Evolutionary conservation across 805 yeast genomes (phyloP), one percentile per base, ranked within the genome.

Genomic region (Sporopachydermia quercuum): DNA sequence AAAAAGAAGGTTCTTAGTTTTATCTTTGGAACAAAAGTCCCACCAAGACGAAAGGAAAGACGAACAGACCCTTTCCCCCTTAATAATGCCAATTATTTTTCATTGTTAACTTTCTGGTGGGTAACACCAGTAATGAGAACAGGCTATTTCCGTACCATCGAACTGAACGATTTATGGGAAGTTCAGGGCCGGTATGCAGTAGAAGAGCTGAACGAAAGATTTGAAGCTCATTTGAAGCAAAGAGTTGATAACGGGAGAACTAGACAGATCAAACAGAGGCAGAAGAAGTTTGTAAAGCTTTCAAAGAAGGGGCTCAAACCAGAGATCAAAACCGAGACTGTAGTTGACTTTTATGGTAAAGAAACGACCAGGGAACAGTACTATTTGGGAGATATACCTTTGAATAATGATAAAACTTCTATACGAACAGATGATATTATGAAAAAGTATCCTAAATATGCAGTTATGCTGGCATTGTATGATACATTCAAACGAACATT

Each of bases 61-160:
- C n/a, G n/a, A n/a, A n/a, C n/a, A n/a, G n/a, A n/a, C n/a, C n/a
- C n/a, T n/a, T n/a, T n/a, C n/a, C n/a, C n/a, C n/a, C n/a, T n/a
- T n/a, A n/a, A n/a, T n/a, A n/a, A n/a, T n/a, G n/a, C n/a, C n/a
- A n/a, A n/a, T n/a, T n/a, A n/a, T n/a, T n/a, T n/a, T n/a, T n/a
- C n/a, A n/a, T n/a, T n/a, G n/a, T n/a, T n/a, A n/a, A n/a, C n/a
- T n/a, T n/a, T n/a, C n/a, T n/a, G 77, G 73, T 82, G 89, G 87
- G 56, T 81, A 37, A 49, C 58, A 17, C 86, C 86, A 0, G 48
- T 81, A 34, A 57, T 82, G 63, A 58, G 56, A 13, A 69, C 70
- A 4, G 91, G 93, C 4, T 81, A 81, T 55, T 77, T 74, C 54
- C 65, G 91, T 50, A 78, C 87, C 0, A 57, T 82, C 36, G 71